phyloP scores from a whole-genome alignment of 1,284 basidiomycete species.

The Boletus sp. region DNA sequence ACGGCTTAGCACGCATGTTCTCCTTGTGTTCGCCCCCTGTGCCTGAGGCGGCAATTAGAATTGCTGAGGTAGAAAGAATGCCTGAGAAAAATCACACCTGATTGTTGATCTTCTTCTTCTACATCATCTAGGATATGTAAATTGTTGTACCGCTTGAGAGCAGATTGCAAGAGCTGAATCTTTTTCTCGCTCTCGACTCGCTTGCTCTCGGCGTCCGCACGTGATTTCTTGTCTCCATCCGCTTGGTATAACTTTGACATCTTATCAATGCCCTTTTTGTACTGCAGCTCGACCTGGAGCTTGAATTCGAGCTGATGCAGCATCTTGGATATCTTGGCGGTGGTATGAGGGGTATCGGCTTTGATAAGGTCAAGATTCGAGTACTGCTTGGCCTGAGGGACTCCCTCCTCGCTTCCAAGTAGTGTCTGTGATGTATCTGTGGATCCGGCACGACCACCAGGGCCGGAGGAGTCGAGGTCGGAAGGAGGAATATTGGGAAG shows the following conservation, averaged over 20 bases:
- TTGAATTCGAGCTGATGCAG: constrained; percentile 99
- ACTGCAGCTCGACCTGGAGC: constrained; percentile 96
- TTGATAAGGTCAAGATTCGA: constrained; percentile 91
- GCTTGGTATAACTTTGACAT: constrained; percentile 94
- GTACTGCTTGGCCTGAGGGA: constrained; percentile 57
- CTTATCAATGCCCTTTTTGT: constrained; percentile 98
- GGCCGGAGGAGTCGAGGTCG: constrained; percentile 40
- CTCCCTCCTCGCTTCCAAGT: constrained; percentile 38
- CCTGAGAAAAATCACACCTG: constrained; percentile 37
- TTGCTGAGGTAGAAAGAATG: background rate
- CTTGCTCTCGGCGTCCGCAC: constrained; percentile 90
- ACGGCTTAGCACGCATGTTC: constrained; percentile 84
- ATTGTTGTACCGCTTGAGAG: constrained; percentile 95
- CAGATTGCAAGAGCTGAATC: constrained; percentile 88
- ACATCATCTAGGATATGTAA: constrained; percentile 90
- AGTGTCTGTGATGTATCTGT: constrained; percentile 29
- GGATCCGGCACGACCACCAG: constrained; percentile 34
- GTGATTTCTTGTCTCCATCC: constrained; percentile 93
- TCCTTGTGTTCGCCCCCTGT: constrained; percentile 88
- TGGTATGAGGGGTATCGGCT: constrained; percentile 94
- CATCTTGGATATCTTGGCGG: constrained; percentile 97
- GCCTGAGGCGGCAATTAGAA: constrained; percentile 40
- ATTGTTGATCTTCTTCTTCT: constrained; percentile 66
- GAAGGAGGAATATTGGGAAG: constrained; percentile 46
- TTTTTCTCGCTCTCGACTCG: constrained; percentile 94